Evolutionary conservation across 257 asterid species (phyloP), one percentile per base, ranked within the genome.

Genomic region (Jacaranda mimosifolia): DNA sequence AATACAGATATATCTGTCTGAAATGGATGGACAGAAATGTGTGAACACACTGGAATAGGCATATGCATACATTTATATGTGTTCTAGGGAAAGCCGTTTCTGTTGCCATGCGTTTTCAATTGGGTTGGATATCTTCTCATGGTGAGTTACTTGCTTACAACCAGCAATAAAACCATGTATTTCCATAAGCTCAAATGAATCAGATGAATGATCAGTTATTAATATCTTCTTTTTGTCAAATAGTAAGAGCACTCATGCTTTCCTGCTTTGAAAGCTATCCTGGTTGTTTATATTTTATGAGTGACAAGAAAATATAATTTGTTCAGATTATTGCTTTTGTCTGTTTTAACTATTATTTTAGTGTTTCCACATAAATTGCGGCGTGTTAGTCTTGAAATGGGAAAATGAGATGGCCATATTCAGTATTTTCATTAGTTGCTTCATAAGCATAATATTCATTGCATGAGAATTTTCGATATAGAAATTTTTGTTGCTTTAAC

Each of bases 361-460:
- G 43, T 36, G 53, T n/a, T 74, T 15, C 35, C 51, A 46, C 4
- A 58, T 46, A 1, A 52, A 48, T 32, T n/a, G 17, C 49, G 72
- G 38, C 39, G 59, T 21, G 14, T 59, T 59, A 48, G 55, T 39
- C 40, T 42, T 68, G 75, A 68, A 68, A 39, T 55, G 62, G 57
- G 35, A 35, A 68, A 74, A 15, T 17, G 36, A 42, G 15, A 6
- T 51, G 70, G 57, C 46, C 4, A 7, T 52, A 55, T 42, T 63
- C 12, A 26, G 8, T 39, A 17, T 49, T 78, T 12, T 13, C 69
- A 48, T 19, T 10, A 51, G 77, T 40, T 69, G 53, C 66, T 70
- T 72, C 3, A 64, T n/a, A 51, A 65, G 17, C 26, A 39, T 26
- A 63, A 38, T 43, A 48, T 49, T 11, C 64, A 53, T 53, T 53